Evolutionary conservation across 371 early-diverging fungal genomes (phyloP), one percentile per base, ranked within the genome.

Genomic region (Syncephalastrum contaminatum): DNA sequence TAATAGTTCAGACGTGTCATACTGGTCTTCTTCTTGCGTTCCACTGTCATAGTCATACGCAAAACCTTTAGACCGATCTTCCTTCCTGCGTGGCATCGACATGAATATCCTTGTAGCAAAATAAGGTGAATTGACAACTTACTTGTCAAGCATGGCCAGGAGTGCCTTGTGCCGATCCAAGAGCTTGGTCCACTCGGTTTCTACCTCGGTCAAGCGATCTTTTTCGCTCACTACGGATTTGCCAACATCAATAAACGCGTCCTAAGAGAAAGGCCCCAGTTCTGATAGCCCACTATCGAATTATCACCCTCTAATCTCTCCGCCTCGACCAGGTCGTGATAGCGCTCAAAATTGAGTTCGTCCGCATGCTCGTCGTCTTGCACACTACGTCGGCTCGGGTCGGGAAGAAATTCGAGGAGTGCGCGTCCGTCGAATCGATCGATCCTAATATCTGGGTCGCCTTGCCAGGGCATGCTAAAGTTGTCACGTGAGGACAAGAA

Each of bases 391-490:
- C 66, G 53, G 44, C 18, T 30, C 44, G 21, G 58, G 24, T 58
- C 62, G 7, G 85, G 81, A 15, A 81, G 55, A 56, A 51, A 79
- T 51, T 84, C 85, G 18, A 84, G 54, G 4, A 84, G 54, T 2
- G 85, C 74, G 21, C 82, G 72, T 12, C 82, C 85, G 55, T 84
- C 85, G 51, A 84, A 84, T 25, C 85, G 58, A 54, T 81, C 81
- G 55, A 81, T 81, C 43, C 62, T 68, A 4, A 73, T 74, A 27
- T 74, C 73, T 4, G 63, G 54, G 62, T 81, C 72, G 4, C 74
- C 81, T 60, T 72, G 74, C 81, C 81, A 81, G 18, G 71, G 63
- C 76, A 77, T 81, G 16, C 77, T 77, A 56, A 56, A 43, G 44
- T 40, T 8, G 36, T 30, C 36, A 43, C 45, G 40, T 20, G 47